Conservation (phyloP, 2,329 filamentous ascomycete genomes). For the Claviceps fusiformis region DNA sequence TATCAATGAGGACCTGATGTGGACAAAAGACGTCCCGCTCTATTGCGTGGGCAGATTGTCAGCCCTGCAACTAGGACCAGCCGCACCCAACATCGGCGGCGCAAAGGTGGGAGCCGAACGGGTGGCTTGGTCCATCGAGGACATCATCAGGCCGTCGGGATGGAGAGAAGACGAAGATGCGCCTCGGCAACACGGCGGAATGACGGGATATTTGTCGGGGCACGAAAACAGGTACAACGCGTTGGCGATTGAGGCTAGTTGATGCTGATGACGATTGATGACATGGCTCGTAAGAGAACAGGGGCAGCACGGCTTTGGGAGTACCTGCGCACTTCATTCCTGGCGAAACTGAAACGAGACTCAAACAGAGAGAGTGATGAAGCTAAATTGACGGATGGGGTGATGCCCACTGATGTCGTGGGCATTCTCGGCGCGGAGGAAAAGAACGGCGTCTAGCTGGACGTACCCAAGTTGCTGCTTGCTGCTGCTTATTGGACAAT, state of each 20-base stretch:
- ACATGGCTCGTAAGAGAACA: not conserved
- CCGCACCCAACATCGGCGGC: slow-evolving; percentile 60
- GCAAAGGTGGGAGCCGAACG: slow-evolving; percentile 61
- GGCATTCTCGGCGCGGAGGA: no score
- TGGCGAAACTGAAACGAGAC: no score
- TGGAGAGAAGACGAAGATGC: slow-evolving; percentile 1
- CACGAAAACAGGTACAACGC: slow-evolving; percentile 23
- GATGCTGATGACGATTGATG: not conserved
- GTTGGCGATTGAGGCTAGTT: slow-evolving; percentile 8
- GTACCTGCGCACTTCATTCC: no score
- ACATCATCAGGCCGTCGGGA: slow-evolving; percentile 24
- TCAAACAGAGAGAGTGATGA: no score
- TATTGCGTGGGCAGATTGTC: slow-evolving; percentile 59
- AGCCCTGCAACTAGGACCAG: slow-evolving; percentile 55
- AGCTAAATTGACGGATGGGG: no score
- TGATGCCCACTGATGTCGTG: no score
- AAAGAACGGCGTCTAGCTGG: no score
- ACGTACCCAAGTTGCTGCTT: no score
- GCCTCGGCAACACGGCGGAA: slow-evolving; percentile 1
- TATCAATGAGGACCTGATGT: slow-evolving; percentile 63
- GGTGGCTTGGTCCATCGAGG: slow-evolving; percentile 56
- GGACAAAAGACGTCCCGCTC: slow-evolving; percentile 57
- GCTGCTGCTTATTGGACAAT: no score
- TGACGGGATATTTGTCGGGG: slow-evolving; percentile 19
- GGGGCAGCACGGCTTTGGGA: not conserved